A percentile compares a stretch with the other conserved stretches of the same genome.
phyloP scores from a whole-genome alignment of 2,329 filamentous ascomycete genomes.

The Ophiocordyceps sinensis region DNA sequence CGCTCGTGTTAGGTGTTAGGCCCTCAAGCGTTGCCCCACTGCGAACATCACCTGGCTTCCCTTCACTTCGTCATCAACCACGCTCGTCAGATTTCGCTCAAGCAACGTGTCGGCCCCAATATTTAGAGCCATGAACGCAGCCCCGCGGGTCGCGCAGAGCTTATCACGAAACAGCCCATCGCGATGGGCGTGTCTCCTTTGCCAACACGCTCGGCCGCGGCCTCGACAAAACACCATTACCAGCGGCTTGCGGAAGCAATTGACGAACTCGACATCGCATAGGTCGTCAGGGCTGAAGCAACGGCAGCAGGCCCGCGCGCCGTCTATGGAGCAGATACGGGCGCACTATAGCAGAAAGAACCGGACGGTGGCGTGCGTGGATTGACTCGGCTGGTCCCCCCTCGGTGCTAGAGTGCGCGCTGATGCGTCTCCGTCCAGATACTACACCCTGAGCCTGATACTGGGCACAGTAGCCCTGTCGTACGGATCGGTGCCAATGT shows the following conservation, averaged over 20 bases:
- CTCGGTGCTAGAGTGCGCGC: background rate
- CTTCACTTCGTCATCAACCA: no score
- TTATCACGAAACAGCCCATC: slow-evolving; percentile 11
- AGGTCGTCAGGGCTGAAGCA: slow-evolving; percentile 10
- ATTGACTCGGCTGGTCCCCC: slow-evolving; percentile 1
- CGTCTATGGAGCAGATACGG: slow-evolving; percentile 47
- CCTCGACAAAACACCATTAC: slow-evolving; percentile 7
- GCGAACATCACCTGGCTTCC: no score
- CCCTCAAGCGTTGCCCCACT: no score
- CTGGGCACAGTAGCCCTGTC: slow-evolving; percentile 66
- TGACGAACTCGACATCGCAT: slow-evolving; percentile 15
- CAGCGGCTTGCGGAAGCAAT: slow-evolving; percentile 16
- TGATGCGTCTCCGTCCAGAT: slow-evolving; percentile 27
- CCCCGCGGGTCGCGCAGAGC: slow-evolving; percentile 13
- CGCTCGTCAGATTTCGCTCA: no score
- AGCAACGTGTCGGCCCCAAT: background rate
- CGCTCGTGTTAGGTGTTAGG: no score
- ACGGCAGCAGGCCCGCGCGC: slow-evolving; percentile 11
- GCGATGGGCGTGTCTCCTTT: slow-evolving; percentile 23
- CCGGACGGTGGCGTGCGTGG: slow-evolving; percentile 34
- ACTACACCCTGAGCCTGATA: slow-evolving; percentile 64
- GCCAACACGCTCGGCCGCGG: slow-evolving; percentile 18
- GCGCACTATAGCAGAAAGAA: slow-evolving; percentile 55
- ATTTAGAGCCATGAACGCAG: background rate
- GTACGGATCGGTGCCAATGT: slow-evolving; percentile 73